Percentiles rank a stretch among this genome's conserved stretches.
Conservation (phyloP, 306 rosid species). For the Prunus campanulata region DNA sequence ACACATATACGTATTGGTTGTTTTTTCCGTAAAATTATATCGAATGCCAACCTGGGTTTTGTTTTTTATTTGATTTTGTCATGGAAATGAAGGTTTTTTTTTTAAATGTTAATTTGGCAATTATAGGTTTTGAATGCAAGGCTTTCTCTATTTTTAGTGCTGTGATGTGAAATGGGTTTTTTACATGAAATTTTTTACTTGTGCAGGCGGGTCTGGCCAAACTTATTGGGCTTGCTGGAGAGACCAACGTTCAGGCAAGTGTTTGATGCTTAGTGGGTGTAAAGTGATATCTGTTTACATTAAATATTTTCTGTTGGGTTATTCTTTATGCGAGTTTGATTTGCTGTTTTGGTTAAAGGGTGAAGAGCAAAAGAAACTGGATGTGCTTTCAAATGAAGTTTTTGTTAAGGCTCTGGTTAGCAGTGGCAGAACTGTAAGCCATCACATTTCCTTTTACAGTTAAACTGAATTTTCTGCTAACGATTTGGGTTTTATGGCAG, state of each 20-base stretch:
- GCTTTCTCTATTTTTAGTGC: not conserved
- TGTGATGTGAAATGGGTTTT: not conserved
- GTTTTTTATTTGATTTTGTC: not conserved
- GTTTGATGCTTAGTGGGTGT: slow-evolving; percentile 7
- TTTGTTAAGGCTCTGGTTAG: slow-evolving; percentile 86
- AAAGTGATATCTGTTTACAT: not conserved
- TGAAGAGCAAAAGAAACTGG: slow-evolving; percentile 96
- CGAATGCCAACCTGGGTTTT: not conserved
- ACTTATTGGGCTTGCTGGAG: slow-evolving; percentile 98
- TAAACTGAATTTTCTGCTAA: slow-evolving; percentile 18
- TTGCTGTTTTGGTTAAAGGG: slow-evolving; percentile 53
- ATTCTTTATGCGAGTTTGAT: not conserved
- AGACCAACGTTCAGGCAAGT: slow-evolving; percentile 88
- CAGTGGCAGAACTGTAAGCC: slow-evolving; percentile 93
- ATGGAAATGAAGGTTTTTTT: not conserved
- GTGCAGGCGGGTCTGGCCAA: slow-evolving; percentile 95
- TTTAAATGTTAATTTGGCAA: not conserved
- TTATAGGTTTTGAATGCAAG: not conserved
- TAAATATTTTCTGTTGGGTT: slow-evolving; percentile 1
- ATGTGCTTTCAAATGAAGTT: slow-evolving; percentile 94
- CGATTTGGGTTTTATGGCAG: slow-evolving; percentile 40
- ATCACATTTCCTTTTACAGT: not conserved
- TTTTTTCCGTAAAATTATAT: not conserved
- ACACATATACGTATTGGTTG: not conserved
- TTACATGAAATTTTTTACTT: not conserved